Evolutionary conservation across 1,284 basidiomycete genomes (phyloP).

Genomic region (Phylloporus gajari): DNA sequence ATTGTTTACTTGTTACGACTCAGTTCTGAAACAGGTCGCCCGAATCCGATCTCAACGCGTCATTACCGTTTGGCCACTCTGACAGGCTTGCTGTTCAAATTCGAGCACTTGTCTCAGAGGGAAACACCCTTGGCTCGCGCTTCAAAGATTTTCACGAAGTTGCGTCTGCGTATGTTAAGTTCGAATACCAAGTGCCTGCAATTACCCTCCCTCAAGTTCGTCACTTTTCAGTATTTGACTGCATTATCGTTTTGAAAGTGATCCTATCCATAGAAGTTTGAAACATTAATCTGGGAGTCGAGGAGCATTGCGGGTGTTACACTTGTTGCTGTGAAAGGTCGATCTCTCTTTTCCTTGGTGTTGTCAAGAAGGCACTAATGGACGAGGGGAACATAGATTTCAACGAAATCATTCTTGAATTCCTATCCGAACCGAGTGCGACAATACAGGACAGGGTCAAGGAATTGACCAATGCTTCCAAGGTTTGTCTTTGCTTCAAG

Average conservation of each 20-base stretch:
- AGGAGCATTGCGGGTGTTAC: constrained; percentile 23
- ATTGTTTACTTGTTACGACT: too few relatives aligned
- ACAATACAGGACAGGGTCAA: constrained; percentile 26
- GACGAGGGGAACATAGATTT: constrained; percentile 22
- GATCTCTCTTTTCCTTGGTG: not conserved
- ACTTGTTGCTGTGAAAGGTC: constrained; percentile 31
- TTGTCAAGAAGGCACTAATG: not conserved
- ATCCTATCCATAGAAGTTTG: constrained; percentile 21
- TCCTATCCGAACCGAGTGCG: constrained; percentile 23
- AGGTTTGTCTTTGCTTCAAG: constrained; percentile 15
- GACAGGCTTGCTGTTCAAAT: constrained; percentile 15
- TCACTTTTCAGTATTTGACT: not conserved
- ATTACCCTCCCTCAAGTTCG: constrained; percentile 23
- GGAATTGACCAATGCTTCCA: constrained; percentile 19
- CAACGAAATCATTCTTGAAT: constrained; percentile 32
- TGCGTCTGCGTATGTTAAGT: constrained; percentile 11
- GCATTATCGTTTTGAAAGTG: not conserved
- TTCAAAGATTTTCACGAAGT: constrained; percentile 28
- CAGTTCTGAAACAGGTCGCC: constrained; percentile 2
- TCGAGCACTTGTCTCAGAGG: constrained; percentile 25
- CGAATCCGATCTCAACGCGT: not conserved
- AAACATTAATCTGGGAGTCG: constrained; percentile 31
- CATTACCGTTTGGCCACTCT: constrained; percentile 26
- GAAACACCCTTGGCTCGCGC: constrained; percentile 20
- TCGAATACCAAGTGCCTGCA: constrained; percentile 18